A percentile compares a stretch with the other conserved stretches of the same genome.
Conservation (phyloP, 352 stramenopile species). For the Phytophthora pisi region DNA sequence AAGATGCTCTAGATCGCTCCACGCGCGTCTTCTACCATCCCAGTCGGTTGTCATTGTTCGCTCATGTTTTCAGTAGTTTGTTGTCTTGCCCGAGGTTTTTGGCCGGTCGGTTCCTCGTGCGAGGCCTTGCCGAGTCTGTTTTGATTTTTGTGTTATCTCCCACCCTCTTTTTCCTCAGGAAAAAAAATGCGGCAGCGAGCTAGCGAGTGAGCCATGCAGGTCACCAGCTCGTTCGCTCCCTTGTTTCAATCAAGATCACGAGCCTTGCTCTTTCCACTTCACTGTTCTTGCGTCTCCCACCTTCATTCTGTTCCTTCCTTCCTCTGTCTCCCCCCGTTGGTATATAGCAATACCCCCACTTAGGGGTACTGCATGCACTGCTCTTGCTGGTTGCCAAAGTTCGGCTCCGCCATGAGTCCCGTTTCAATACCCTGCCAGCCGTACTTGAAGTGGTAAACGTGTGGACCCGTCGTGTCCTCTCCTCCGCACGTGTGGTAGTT, state of each 20-base stretch:
- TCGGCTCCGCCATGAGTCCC: conserved; percentile 37
- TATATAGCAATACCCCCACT: conserved; percentile 15
- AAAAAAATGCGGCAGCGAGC: conserved; percentile 29
- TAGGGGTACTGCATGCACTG: conserved; percentile 46
- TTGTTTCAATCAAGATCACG: conserved; percentile 38
- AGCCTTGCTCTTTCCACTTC: conserved; percentile 41
- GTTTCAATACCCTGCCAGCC: conserved; percentile 74
- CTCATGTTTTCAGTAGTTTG: conserved; percentile 38
- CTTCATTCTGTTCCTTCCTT: conserved; percentile 12
- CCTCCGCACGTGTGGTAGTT: conserved; percentile 59
- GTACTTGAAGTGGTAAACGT: conserved; percentile 87
- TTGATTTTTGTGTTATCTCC: conserved; percentile 51
- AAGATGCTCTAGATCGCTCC: conserved; percentile 16
- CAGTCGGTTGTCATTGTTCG: conserved; percentile 32
- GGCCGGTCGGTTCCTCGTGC: conserved; percentile 25
- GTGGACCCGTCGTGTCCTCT: conserved; percentile 43
- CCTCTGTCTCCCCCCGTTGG: conserved; percentile 3
- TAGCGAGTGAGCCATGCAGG: conserved; percentile 19
- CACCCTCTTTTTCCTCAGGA: conserved; percentile 30
- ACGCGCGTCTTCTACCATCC: conserved; percentile 10
- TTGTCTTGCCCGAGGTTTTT: conserved; percentile 30
- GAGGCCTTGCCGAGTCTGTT: conserved; percentile 39
- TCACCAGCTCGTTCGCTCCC: conserved; percentile 25
- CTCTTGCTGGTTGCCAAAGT: conserved; percentile 38
- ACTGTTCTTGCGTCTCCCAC: conserved; percentile 19